These are phyloP conservation scores for Suillus hirtellus DNA, from an alignment of 768 basidiomycete genomes.

Conservation along the genomic window DNA sequence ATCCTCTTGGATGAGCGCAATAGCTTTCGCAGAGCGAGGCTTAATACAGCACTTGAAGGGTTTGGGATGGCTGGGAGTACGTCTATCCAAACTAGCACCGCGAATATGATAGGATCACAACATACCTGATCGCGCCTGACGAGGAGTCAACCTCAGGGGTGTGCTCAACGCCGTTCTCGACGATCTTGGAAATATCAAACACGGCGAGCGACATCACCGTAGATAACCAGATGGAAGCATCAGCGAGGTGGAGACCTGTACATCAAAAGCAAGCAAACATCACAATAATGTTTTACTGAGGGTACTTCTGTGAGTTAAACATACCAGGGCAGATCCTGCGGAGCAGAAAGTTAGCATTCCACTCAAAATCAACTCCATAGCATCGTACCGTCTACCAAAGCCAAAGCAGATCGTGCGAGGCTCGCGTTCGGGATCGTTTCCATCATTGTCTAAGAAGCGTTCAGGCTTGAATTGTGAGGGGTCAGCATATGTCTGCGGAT, in stretches of 20 bases:
- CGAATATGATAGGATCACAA: not conserved
- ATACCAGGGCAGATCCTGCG: slow-evolving; percentile 32
- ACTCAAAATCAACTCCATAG: slow-evolving; percentile 11
- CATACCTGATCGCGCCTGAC: slow-evolving; percentile 55
- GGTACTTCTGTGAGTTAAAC: not conserved
- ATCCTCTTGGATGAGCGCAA: slow-evolving; percentile 46
- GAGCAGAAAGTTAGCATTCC: slow-evolving; percentile 9
- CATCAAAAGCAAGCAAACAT: not conserved
- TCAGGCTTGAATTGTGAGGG: slow-evolving; percentile 61
- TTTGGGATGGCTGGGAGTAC: not conserved
- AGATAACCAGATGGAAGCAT: slow-evolving; percentile 41
- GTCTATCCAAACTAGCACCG: not conserved
- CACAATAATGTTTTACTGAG: slow-evolving; percentile 20
- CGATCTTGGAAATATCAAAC: slow-evolving; percentile 40
- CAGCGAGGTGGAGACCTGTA: slow-evolving; percentile 47
- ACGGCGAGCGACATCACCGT: slow-evolving; percentile 42
- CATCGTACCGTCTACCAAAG: slow-evolving; percentile 61
- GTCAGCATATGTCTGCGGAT: slow-evolving; percentile 44
- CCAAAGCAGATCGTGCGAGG: slow-evolving; percentile 66
- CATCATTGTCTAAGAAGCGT: slow-evolving; percentile 47
- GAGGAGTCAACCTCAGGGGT: slow-evolving; percentile 52
- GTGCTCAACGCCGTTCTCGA: slow-evolving; percentile 40
- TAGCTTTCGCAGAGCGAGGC: slow-evolving; percentile 51
- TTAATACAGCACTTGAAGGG: slow-evolving; percentile 51
- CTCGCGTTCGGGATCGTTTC: slow-evolving; percentile 48